A percentile compares a stretch with the other conserved stretches of the same genome.
These are phyloP conservation scores for Huntiella moniliformis DNA, from an alignment of 2,329 filamentous ascomycete genomes.

Conservation along the genomic window DNA sequence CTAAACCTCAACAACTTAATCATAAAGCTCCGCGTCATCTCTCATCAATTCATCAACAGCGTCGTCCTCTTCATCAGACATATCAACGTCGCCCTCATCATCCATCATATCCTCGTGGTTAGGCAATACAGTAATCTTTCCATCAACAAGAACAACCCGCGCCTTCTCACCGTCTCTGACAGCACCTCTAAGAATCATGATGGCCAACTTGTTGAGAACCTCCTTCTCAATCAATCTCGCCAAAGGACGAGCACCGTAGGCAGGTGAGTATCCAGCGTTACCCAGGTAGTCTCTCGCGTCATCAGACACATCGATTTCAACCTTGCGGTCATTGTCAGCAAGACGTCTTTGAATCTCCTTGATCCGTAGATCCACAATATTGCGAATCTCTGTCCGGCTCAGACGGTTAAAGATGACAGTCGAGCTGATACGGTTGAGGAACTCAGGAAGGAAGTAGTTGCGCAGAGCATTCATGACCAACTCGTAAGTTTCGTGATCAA, in stretches of 20 bases:
- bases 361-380: constrained; percentile 84
- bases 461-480: constrained; percentile 80
- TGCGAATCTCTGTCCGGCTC: constrained; percentile 72
- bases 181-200: constrained; percentile 71
- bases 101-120: constrained; percentile 51
- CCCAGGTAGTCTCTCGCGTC: constrained; percentile 90
- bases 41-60: constrained; percentile 49
- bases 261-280: constrained; percentile 78
- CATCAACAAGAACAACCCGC: constrained; percentile 57
- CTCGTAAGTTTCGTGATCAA: constrained; percentile 70
- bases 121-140: constrained; percentile 60
- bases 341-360: constrained; percentile 81
- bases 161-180: constrained; percentile 76
- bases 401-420: constrained; percentile 98
- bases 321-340: constrained; percentile 65
- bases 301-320: constrained; percentile 61
- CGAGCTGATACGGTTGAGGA: constrained; percentile 92
- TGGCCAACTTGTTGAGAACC: constrained; percentile 80
- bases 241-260: constrained; percentile 81
- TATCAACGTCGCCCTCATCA: constrained; percentile 45
- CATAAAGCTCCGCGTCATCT: constrained; percentile 36
- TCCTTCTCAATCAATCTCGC: constrained; percentile 89
- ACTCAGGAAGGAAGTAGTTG: constrained; percentile 94
- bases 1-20: constrained; percentile 16
- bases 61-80: constrained; percentile 55